phyloP scores from a whole-genome alignment of 1,139 yeast species.

The Scheffersomyces segobiensis region DNA sequence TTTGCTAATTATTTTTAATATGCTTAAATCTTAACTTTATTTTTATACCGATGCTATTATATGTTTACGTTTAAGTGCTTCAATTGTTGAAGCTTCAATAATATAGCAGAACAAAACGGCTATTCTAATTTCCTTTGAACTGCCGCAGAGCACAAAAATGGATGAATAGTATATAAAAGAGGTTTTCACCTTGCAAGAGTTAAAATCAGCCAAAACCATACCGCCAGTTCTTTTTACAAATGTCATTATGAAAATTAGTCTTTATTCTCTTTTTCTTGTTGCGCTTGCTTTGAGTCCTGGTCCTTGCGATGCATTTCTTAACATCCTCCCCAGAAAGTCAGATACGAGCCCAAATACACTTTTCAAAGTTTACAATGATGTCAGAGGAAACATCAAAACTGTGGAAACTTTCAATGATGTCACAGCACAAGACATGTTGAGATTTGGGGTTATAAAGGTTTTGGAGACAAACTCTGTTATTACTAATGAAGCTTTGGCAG shows the following conservation, averaged over 20 bases:
- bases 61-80: too few relatives aligned
- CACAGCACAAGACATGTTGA: slow-evolving; percentile 5
- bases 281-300: not conserved
- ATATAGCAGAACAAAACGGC: not conserved
- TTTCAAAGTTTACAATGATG: slow-evolving; percentile 4
- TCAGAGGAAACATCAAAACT: slow-evolving; percentile 3
- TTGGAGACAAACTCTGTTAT: slow-evolving; percentile 9
- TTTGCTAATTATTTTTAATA: too few relatives aligned
- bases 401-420: slow-evolving; percentile 7
- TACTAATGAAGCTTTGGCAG: slow-evolving; percentile 4
- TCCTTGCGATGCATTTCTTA: not conserved
- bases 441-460: slow-evolving; percentile 8
- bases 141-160: not conserved
- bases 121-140: not conserved
- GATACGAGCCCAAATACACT: not conserved
- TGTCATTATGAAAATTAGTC: not conserved
- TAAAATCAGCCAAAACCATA: not conserved
- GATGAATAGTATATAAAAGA: not conserved
- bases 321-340: not conserved
- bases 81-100: not conserved
- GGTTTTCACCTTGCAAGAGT: not conserved
- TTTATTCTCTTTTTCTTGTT: not conserved
- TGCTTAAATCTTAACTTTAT: slow-evolving; percentile 15
- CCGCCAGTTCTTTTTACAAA: not conserved
- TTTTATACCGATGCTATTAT: not conserved